These are phyloP conservation scores for Lyophyllum semitale DNA, from an alignment of 768 basidiomycete genomes.

Conservation along the genomic window DNA sequence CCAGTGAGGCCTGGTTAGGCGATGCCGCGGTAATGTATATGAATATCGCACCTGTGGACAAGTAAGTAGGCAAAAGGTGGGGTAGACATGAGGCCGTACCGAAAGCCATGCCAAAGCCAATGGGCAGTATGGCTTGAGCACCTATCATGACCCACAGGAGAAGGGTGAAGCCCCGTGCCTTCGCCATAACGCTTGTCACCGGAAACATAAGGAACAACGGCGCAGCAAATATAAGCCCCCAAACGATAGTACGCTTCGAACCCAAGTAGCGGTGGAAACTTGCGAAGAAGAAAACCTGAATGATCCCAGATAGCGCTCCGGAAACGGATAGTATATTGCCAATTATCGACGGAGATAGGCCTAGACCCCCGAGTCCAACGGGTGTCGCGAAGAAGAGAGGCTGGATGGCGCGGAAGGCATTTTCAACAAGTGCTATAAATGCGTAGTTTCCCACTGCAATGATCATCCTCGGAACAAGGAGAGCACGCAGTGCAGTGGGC, in stretches of 20 bases:
- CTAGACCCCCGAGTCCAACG: slow-evolving; percentile 64
- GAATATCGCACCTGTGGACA: no score
- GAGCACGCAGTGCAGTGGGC: slow-evolving; percentile 33
- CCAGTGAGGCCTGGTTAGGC: slow-evolving; percentile 63
- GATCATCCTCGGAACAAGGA: slow-evolving; percentile 55
- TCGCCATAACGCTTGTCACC: slow-evolving; percentile 55
- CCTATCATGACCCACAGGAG: slow-evolving; percentile 52
- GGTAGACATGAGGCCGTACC: no score
- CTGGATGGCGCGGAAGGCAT: slow-evolving; percentile 60
- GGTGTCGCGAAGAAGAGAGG: slow-evolving; percentile 75
- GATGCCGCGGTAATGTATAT: slow-evolving; percentile 67
- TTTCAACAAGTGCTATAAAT: slow-evolving; percentile 62
- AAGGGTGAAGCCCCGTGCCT: slow-evolving; percentile 42
- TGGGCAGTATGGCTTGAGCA: slow-evolving; percentile 46
- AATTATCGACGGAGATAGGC: slow-evolving; percentile 60
- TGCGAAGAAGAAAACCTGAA: slow-evolving; percentile 70
- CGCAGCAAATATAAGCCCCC: slow-evolving; percentile 48
- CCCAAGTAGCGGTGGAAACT: slow-evolving; percentile 58
- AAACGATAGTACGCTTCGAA: slow-evolving; percentile 56
- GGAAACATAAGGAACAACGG: slow-evolving; percentile 64
- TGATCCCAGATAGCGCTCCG: slow-evolving; percentile 62
- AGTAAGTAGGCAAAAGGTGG: no score
- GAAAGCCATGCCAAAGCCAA: slow-evolving; percentile 53
- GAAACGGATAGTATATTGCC: slow-evolving; percentile 61
- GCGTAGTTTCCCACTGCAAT: slow-evolving; percentile 67